Evolutionary conservation across 2,329 filamentous ascomycete genomes (phyloP).

Genomic region (Beauveria bassiana): DNA sequence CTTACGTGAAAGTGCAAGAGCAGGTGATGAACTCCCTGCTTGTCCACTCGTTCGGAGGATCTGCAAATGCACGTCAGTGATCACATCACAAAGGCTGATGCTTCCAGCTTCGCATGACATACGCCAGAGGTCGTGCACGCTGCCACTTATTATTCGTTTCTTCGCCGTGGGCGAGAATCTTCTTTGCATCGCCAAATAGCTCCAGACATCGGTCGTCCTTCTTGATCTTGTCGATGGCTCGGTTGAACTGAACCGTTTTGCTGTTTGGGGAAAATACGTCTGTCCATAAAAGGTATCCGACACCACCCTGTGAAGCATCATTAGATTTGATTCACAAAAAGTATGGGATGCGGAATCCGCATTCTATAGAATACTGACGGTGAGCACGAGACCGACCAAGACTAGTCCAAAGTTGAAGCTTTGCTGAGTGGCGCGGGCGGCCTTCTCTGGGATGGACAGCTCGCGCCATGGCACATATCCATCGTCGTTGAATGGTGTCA

Average conservation of each 20-base stretch:
- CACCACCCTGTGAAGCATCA: conserved; percentile 50
- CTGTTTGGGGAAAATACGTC: conserved; percentile 81
- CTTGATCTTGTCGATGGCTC: conserved; percentile 72
- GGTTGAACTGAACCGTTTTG: conserved; percentile 82
- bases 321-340: neutral
- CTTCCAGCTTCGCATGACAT: conserved; percentile 12
- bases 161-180: conserved; percentile 77
- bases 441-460: conserved; percentile 69
- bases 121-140: conserved; percentile 54
- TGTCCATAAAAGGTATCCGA: conserved; percentile 68
- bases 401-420: conserved; percentile 81
- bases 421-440: conserved; percentile 79
- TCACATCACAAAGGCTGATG: neutral
- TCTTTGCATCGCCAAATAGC: conserved; percentile 64
- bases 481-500: conserved; percentile 82
- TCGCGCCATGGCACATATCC: conserved; percentile 75
- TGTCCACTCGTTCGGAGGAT: conserved; percentile 61
- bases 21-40: conserved; percentile 70
- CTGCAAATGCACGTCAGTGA: conserved; percentile 33
- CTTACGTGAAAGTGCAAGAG: conserved; percentile 77
- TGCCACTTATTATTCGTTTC: conserved; percentile 77
- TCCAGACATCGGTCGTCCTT: conserved; percentile 62
- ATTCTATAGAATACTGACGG: conserved; percentile 43
- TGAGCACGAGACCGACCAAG: conserved; percentile 64
- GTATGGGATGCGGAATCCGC: neutral